phyloP scores from a whole-genome alignment of 805 yeast species.

The Naumovozyma baii region DNA sequence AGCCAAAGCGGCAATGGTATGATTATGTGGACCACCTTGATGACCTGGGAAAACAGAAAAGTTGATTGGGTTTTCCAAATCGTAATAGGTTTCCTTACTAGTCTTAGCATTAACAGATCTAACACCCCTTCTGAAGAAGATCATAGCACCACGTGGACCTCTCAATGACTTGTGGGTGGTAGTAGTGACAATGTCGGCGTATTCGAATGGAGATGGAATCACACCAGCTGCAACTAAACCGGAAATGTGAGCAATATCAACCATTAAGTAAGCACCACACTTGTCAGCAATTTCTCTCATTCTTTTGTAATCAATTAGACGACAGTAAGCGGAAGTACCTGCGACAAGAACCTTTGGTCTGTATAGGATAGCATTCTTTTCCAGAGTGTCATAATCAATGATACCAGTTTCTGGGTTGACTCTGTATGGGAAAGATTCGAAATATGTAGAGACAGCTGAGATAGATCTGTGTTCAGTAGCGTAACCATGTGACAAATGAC shows the following conservation, averaged over 20 bases:
- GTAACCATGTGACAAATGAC: constrained; percentile 97
- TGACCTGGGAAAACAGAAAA: constrained; percentile 99
- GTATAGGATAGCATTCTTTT: constrained; percentile 79
- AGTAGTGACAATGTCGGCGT: constrained; percentile 95
- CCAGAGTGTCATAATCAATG: constrained; percentile 92
- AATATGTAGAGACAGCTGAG: constrained; percentile 90
- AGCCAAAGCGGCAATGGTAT: constrained; percentile 94
- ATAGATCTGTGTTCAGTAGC: constrained; percentile 90
- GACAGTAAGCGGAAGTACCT: constrained; percentile 96
- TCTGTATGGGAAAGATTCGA: constrained; percentile 98
- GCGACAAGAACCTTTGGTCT: constrained; percentile 96
- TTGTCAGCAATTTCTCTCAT: constrained; percentile 94
- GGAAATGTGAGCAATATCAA: constrained; percentile 97
- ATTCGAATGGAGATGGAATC: constrained; percentile 91
- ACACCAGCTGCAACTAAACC: constrained; percentile 95
- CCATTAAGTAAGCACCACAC: constrained; percentile 92
- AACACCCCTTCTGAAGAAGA: constrained; percentile 94
- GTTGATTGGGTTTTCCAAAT: constrained; percentile 89
- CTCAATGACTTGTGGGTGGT: constrained; percentile 97
- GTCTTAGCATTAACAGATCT: constrained; percentile 78
- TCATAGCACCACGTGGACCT: constrained; percentile 99
- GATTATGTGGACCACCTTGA: constrained; percentile 99
- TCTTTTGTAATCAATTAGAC: constrained; percentile 92
- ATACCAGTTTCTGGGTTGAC: constrained; percentile 85
- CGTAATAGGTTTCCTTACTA: constrained; percentile 85